Conservation (phyloP, 208 protist species). For the Crithidia sp. region DNA sequence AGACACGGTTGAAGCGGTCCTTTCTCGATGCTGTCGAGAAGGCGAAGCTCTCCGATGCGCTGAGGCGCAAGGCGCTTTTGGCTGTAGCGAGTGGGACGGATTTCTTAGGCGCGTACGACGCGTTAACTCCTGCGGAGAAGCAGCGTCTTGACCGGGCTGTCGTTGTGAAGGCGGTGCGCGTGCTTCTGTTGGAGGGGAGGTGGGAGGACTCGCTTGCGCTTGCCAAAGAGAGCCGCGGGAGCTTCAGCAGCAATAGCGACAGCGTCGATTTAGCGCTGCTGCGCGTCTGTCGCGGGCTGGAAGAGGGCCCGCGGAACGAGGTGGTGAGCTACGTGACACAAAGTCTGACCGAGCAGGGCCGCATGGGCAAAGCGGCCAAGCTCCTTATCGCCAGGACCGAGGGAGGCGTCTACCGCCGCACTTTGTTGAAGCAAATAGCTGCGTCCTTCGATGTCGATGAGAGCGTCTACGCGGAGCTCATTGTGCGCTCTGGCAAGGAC, state of each 20-base stretch:
- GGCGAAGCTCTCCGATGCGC: constrained; percentile 25
- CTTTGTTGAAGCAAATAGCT: constrained; percentile 62
- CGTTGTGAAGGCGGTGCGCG: constrained; percentile 36
- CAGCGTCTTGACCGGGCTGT: constrained; percentile 29
- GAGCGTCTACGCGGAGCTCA: constrained; percentile 70
- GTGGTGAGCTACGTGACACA: constrained; percentile 48
- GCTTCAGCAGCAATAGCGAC: constrained; percentile 54
- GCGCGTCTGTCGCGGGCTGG: constrained; percentile 28
- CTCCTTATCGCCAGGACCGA: constrained; percentile 56
- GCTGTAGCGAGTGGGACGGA: constrained; percentile 24
- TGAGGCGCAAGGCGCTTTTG: constrained; percentile 39
- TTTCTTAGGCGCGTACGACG: constrained; percentile 31
- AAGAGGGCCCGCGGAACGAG: constrained; percentile 38
- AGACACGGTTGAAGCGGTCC: constrained; percentile 7
- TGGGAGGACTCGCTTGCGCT: constrained; percentile 78
- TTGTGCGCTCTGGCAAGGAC: constrained; percentile 54
- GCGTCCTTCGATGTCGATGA: constrained; percentile 75
- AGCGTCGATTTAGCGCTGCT: constrained; percentile 52
- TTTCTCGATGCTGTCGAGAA: constrained; percentile 32
- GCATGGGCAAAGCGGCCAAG: constrained; percentile 51
- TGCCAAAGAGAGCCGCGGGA: constrained; percentile 41
- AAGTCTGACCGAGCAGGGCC: constrained; percentile 46
- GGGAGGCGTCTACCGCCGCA: constrained; percentile 44
- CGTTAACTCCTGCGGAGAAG: constrained; percentile 32
- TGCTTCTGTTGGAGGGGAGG: constrained; percentile 33